Conservation (phyloP, 108 stramenopile genomes). For the Cyclotella baltica region DNA sequence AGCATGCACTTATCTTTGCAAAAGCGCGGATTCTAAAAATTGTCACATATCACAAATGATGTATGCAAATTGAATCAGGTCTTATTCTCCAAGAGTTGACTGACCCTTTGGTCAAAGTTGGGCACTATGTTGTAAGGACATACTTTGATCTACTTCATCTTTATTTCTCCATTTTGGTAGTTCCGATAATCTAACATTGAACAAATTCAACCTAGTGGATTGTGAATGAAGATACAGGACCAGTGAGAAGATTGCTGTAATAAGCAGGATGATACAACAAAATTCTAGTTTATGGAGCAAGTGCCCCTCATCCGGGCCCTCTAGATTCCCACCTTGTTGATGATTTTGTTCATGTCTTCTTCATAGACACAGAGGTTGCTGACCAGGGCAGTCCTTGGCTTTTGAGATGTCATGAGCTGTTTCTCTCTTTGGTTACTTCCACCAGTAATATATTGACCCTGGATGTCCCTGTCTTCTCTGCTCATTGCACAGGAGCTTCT, state of each 20-base stretch:
- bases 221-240: not conserved
- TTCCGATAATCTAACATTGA: too few species aligned
- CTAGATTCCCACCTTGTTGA: conserved; percentile 8
- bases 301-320: conserved; percentile 5
- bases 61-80: conserved; percentile 1
- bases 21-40: conserved; percentile 3
- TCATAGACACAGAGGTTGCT: not conserved
- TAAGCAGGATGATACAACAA: not conserved
- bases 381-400: not conserved
- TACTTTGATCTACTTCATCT: not conserved
- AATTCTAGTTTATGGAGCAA: not conserved
- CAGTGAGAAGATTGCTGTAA: not conserved
- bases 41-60: conserved; percentile 6
- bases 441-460: not conserved
- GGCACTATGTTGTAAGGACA: not conserved
- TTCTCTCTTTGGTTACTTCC: not conserved
- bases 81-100: not conserved
- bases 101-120: conserved; percentile 1
- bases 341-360: conserved; percentile 9
- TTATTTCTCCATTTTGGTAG: not conserved
- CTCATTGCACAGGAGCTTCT: too few species aligned
- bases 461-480: not conserved
- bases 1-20: conserved; percentile 16
- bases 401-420: not conserved
- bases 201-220: not conserved